Evolutionary conservation across 179 eudicot genomes (phyloP), one percentile per base, ranked within the genome.

Genomic region (Amaranthus tricolor): DNA sequence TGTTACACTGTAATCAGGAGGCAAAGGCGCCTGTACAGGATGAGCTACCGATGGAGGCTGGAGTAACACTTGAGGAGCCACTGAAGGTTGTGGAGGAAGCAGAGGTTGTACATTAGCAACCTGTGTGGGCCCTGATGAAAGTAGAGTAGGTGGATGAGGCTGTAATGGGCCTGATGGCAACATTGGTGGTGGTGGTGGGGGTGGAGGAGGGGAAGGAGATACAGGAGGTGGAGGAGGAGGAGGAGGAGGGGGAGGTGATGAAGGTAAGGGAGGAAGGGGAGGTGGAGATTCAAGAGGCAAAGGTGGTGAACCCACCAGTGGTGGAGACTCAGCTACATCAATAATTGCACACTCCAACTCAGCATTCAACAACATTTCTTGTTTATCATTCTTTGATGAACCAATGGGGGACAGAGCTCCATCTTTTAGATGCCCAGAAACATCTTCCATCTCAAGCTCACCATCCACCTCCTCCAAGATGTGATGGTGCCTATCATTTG

Each of bases 401-500:
- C 68, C 80, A 76, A 72, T 78, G 40, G 72, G 73, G 66, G 80
- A 79, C 61, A 66, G 40, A 50, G 75, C 65, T 78, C 86, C 98
- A 76, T 87, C 97, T 82, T 89, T 89, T 48, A 59, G 83, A 75
- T 87, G 81, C 66, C 84, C 93, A 62, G 91, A 89, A 66, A 89
- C 91, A 86, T 93, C 97, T 90, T 96, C 99, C 99, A 96, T 96
- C 75, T 96, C 99, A 68, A 96, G 98, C 83, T 96, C 99, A 83
- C 95, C 99, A 85, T 96, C 98, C 77, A 96, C 99, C 66, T 91
- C 97, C 88, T 96, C 98, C 76, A 95, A 85, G 77, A 91, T 87
- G 84, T 84, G 87, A 79, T 89, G 97, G 69, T 83, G 94, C 79
- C 87, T 88, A 70, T 92, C 98, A 86, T 68, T 85, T 62, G 93